Conservation (phyloP, 768 basidiomycete genomes). For the Tylopilus intermedius region DNA sequence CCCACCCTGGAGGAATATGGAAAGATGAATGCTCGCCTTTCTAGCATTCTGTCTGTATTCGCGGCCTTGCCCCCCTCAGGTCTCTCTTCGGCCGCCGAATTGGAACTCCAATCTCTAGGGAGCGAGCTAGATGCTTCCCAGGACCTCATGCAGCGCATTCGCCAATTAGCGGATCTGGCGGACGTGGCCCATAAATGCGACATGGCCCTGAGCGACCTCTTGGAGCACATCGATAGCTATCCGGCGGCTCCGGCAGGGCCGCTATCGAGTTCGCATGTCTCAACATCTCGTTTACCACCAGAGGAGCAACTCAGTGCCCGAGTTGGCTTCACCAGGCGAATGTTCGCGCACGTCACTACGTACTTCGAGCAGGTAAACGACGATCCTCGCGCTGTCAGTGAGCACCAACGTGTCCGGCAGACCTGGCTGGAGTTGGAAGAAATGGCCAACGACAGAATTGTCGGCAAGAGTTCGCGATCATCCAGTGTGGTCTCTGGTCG, state of each 20-base stretch:
- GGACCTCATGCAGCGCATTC: constrained; percentile 46
- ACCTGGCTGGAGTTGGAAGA: constrained; percentile 79
- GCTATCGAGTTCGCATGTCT: constrained; percentile 47
- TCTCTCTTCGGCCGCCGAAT: constrained; percentile 39
- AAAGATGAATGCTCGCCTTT: constrained; percentile 46
- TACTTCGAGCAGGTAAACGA: constrained; percentile 41
- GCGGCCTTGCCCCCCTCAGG: constrained; percentile 41
- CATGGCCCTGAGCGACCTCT: constrained; percentile 71
- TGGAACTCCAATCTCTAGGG: constrained; percentile 60
- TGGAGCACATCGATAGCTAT: constrained; percentile 84
- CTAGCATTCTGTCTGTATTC: constrained; percentile 41
- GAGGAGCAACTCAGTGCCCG: constrained; percentile 65
- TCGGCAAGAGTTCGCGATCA: constrained; percentile 59
- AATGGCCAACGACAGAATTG: constrained; percentile 68
- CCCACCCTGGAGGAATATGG: constrained; percentile 47
- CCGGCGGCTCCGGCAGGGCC: constrained; percentile 54
- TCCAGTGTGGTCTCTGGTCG: constrained; percentile 59
- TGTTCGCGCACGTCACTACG: constrained; percentile 44
- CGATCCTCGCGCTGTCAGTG: constrained; percentile 57
- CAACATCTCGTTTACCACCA: constrained; percentile 41
- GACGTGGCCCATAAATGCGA: constrained; percentile 56
- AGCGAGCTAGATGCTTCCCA: constrained; percentile 52
- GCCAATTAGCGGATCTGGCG: constrained; percentile 51
- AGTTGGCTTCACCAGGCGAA: constrained; percentile 55
- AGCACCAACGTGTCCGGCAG: constrained; percentile 65